Conservation (phyloP, 2,329 filamentous ascomycete genomes). For the Ascochyta lentis region DNA sequence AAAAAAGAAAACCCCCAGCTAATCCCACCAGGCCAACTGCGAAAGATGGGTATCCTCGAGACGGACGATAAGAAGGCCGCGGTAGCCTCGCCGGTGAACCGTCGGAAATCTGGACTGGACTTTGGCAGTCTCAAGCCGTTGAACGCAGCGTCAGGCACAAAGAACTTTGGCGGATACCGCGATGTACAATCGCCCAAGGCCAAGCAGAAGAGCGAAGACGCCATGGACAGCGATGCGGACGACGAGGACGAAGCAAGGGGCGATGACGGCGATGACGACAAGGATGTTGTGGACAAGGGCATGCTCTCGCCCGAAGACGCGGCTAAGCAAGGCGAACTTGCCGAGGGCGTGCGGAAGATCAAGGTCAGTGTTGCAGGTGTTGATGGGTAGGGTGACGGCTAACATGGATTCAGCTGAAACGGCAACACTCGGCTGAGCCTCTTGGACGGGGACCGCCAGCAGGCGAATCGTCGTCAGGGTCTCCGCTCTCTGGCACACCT, state of each 20-base stretch:
- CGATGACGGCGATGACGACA: constrained; percentile 63
- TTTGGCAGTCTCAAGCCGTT: constrained; percentile 85
- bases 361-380: constrained; percentile 61
- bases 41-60: constrained; percentile 91
- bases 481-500: constrained; percentile 30
- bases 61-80: constrained; percentile 65
- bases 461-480: constrained; percentile 33
- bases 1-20: constrained; percentile 5
- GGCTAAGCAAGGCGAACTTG: constrained; percentile 74
- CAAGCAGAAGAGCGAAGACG: constrained; percentile 60
- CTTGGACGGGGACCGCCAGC: constrained; percentile 51
- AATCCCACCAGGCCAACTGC: constrained; percentile 75
- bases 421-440: constrained; percentile 77
- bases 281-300: constrained; percentile 62
- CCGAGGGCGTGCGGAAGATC: constrained; percentile 82
- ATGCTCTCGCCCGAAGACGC: constrained; percentile 73
- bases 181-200: constrained; percentile 64
- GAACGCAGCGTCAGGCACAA: constrained; percentile 78
- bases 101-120: constrained; percentile 82
- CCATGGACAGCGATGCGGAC: constrained; percentile 80
- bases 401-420: constrained; percentile 69
- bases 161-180: constrained; percentile 88
- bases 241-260: constrained; percentile 72
- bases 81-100: constrained; percentile 66
- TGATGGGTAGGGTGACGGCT: constrained; percentile 1